phyloP scores from a whole-genome alignment of 2,329 filamentous ascomycete species.

The Hypoxylon sp. region DNA sequence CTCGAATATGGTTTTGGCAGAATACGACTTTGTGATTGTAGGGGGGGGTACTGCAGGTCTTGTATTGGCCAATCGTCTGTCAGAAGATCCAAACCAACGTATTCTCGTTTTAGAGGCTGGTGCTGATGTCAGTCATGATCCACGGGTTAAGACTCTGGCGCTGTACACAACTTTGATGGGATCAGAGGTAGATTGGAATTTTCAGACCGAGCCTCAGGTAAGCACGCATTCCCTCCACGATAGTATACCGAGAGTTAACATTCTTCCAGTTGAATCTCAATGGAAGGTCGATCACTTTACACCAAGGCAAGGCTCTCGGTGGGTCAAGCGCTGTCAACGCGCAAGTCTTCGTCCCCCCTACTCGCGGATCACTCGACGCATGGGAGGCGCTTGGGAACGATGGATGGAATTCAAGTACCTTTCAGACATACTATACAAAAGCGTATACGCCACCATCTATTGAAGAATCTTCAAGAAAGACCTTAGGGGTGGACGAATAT shows the following conservation, averaged over 20 bases:
- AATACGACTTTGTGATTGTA: conserved; percentile 28
- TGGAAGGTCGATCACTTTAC: conserved; percentile 29
- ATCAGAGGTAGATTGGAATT: conserved; percentile 33
- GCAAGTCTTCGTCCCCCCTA: conserved; percentile 40
- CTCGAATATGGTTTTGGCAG: neutral
- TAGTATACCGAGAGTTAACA: neutral
- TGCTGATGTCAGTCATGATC: conserved; percentile 29
- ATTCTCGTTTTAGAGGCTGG: conserved; percentile 44
- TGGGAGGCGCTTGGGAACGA: conserved; percentile 44
- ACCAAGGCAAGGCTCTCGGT: conserved; percentile 45
- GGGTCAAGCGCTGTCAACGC: conserved; percentile 46
- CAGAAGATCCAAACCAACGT: conserved; percentile 30
- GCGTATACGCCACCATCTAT: conserved; percentile 32
- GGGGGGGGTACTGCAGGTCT: conserved; percentile 38
- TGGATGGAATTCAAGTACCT: conserved; percentile 38
- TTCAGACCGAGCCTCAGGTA: conserved; percentile 36
- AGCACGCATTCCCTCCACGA: neutral
- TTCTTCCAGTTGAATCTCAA: conserved; percentile 25
- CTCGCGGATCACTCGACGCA: conserved; percentile 28
- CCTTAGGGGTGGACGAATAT: conserved; percentile 26
- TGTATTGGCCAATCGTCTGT: conserved; percentile 36
- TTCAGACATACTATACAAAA: conserved; percentile 38
- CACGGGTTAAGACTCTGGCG: conserved; percentile 31
- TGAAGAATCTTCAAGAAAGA: conserved; percentile 32
- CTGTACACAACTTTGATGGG: conserved; percentile 17